phyloP scores from a whole-genome alignment of 2,329 filamentous ascomycete genomes.

The Grosmannia clavigera region DNA sequence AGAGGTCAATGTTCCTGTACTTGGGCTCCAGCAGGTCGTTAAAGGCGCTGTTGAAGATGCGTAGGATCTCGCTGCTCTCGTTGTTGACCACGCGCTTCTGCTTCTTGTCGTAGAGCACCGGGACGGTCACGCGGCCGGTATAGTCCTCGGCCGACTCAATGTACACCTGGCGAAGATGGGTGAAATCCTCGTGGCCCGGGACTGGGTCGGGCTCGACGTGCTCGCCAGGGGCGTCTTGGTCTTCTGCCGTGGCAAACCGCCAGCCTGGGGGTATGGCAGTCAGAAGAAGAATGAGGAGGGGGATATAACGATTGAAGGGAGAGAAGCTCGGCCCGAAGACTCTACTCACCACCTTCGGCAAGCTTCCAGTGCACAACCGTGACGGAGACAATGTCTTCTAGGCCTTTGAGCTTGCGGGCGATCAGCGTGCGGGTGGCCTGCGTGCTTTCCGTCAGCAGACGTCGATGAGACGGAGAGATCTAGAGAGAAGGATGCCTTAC shows the following conservation, averaged over 20 bases:
- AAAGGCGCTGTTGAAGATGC: constrained; percentile 78
- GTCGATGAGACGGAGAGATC: not conserved
- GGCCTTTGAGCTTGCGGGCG: constrained; percentile 76
- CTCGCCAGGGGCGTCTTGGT: constrained; percentile 40
- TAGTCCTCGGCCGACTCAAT: constrained; percentile 63
- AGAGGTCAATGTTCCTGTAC: constrained; percentile 50
- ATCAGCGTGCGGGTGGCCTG: constrained; percentile 75
- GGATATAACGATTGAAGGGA: not conserved
- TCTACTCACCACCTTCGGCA: constrained; percentile 34
- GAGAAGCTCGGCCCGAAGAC: too few relatives aligned
- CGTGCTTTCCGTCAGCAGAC: not conserved
- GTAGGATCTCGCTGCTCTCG: constrained; percentile 83
- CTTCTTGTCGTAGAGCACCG: constrained; percentile 73
- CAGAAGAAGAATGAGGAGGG: not conserved
- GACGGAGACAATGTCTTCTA: constrained; percentile 68
- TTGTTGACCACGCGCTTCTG: constrained; percentile 72
- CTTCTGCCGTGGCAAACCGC: constrained; percentile 62
- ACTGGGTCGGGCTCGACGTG: constrained; percentile 57
- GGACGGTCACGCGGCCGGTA: constrained; percentile 72
- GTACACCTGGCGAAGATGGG: constrained; percentile 67
- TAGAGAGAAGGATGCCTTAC: constrained; percentile 23
- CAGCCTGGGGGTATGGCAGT: constrained; percentile 42
- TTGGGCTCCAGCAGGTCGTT: constrained; percentile 53
- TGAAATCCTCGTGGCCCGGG: constrained; percentile 56
- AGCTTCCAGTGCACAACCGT: constrained; percentile 94